Base-by-base conservation (phyloP, 2,329 filamentous ascomycete species). In the Ceratocystis ficicola region DNA sequence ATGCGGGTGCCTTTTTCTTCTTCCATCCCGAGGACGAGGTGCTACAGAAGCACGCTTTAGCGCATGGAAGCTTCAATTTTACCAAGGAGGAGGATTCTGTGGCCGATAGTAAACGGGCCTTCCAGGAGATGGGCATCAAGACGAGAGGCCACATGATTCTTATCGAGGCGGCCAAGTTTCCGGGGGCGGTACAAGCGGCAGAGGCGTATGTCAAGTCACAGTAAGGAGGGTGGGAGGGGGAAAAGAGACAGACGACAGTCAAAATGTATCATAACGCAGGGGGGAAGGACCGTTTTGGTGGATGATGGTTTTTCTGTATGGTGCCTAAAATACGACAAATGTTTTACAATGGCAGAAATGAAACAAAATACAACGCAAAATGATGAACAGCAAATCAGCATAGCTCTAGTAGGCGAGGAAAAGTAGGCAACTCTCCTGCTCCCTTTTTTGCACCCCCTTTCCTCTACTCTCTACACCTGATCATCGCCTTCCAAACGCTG, bases 1-100 rank as follows among this genome's bases (percentile, higher is more conserved):
- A 60, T n/a, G 25, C 59, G 5, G 46, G 44, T 5, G 75, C 80
- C 66, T 79, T 83, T 44, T 95, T 91, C 76, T 95, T 92, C 76
- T 99, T 97, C 79, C 94, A 99, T 74, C 88, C 91, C 0, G 94
- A 99, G 77, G 94, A 99, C 73, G 94, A 97, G 78, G 83, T 93
- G 63, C 77, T 96, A 71, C 85, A 94, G 70, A 85, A 85, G 72
- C 82, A 93, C 76, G 88, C 90, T 2, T 68, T 84, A 48, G 90
- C 84, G 15, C 79, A 82, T 69, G 88, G 86, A 30, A 84, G 81
- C 63, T 95, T 87, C 73, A 83, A 87, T 20, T 96, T 91, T 75
- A 88, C 86, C 60, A 93, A 89, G 74, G 85, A 90, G 67, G 88
- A 88, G 60, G 89, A 95, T 70, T 84, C 86, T 3, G 84, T 87